A percentile compares a stretch with the other conserved stretches of the same genome.
Evolutionary conservation across 1,284 basidiomycete genomes (phyloP).

Genomic region (Entoloma clypeatum): DNA sequence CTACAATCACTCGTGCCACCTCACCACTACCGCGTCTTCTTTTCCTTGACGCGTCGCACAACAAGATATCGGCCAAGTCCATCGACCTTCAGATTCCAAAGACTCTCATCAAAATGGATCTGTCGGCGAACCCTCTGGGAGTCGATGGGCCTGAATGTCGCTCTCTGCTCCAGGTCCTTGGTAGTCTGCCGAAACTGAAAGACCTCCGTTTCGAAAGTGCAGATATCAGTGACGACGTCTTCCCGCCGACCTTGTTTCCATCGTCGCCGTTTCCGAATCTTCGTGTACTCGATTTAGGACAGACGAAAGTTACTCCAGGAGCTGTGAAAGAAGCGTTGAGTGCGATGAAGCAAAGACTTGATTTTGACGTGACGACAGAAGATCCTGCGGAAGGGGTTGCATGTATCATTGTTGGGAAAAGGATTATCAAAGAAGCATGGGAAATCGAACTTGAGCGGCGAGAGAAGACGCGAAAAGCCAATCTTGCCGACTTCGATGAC

Average conservation of each 20-base stretch:
- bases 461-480: constrained; percentile 34
- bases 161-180: constrained; percentile 46
- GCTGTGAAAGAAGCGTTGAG: constrained; percentile 43
- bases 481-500: constrained; percentile 27
- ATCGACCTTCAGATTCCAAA: constrained; percentile 55
- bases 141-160: constrained; percentile 26
- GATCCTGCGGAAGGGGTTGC: constrained; percentile 49
- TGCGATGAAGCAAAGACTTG: constrained; percentile 44
- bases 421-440: constrained; percentile 67
- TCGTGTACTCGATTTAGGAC: constrained; percentile 57
- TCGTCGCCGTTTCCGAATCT: constrained; percentile 45
- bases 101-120: constrained; percentile 43
- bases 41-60: constrained; percentile 58
- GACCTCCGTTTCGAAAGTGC: constrained; percentile 55
- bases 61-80: constrained; percentile 49
- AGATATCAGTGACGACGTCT: constrained; percentile 56
- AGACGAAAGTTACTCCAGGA: constrained; percentile 52
- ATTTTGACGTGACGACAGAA: constrained; percentile 50
- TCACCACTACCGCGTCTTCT: constrained; percentile 60
- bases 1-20: constrained; percentile 55
- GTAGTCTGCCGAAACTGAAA: constrained; percentile 47
- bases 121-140: constrained; percentile 54
- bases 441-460: constrained; percentile 67
- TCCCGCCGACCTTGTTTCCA: constrained; percentile 43
- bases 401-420: constrained; percentile 64